Evolutionary conservation across 129 eudicot species (phyloP).

Genomic region (Artemisia argyi): DNA sequence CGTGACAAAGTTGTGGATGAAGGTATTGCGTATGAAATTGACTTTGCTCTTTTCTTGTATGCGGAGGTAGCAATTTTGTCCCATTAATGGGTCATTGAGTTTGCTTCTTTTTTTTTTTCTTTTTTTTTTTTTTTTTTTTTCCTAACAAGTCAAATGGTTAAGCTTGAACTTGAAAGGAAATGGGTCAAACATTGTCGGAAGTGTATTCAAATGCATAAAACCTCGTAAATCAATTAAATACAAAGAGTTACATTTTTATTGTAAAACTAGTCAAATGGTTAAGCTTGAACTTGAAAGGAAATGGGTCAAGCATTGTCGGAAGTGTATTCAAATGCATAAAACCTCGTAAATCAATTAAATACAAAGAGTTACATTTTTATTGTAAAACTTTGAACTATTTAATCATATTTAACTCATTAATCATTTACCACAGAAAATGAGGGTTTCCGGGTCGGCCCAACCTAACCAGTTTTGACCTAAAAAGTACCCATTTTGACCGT

Average conservation of each 20-base stretch:
- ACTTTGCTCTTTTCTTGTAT: constrained; percentile 9
- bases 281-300: neutral
- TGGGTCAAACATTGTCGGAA: neutral
- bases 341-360: constrained; percentile 2
- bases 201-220: constrained; percentile 3
- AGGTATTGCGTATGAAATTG: constrained; percentile 44
- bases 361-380: neutral
- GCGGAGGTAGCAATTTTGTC: neutral
- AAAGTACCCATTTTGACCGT: neutral
- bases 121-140: neutral
- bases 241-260: neutral
- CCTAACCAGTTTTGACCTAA: neutral
- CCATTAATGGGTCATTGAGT: neutral
- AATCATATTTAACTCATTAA: neutral
- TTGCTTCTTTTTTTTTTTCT: neutral
- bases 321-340: constrained; percentile 5
- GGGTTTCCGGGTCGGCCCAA: no score
- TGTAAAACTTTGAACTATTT: neutral
- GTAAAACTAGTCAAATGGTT: neutral
- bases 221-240: constrained; percentile 3
- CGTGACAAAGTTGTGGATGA: constrained; percentile 48
- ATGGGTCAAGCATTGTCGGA: neutral
- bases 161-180: constrained; percentile 1
- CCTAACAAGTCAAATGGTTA: neutral
- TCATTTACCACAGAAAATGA: neutral